Evolutionary conservation across 2,329 filamentous ascomycete genomes (phyloP), one percentile per base, ranked within the genome.

Genomic region (Fusarium duplospermum): DNA sequence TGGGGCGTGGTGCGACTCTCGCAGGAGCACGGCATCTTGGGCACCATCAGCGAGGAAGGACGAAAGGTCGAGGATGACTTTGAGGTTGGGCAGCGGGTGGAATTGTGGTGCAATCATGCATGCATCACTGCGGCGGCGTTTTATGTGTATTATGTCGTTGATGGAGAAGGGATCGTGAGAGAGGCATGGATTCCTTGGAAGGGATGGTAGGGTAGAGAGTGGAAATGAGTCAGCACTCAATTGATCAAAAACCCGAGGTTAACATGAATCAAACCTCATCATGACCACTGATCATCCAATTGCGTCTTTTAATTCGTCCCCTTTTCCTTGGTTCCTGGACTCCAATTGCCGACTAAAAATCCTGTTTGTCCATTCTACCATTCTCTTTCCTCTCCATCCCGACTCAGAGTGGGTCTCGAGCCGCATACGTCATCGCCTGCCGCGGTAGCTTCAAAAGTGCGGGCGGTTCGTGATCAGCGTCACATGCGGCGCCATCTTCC

Each of bases 121-220:
- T 84, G 83, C 62, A 84, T 84, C 18, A 82, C 82, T 1, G 83
- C 82, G 0, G 80, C 82, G 2, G 78, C 81, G 22, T 83, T 81
- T 63, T 75, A 79, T 29, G 80, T 78, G 14, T 83, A 81, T 62
- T 84, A 79, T 66, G 79, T 84, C 4, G 80, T 81, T 6, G 82
- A 84, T 58, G 80, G 80, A 42, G 57, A 81, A 6, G 79, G 83
- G 38, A 66, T 81, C 8, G 79, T 83, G 4, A 70, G 56, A 42
- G 81, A 83, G 20, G 74, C 80, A 13, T 83, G 82, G 82, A 64
- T 82, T 40, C 83, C 82, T 16, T 84, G 82, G 79, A 84, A 83
- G 72, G 83, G 82, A 3, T 78, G 77, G 77, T 78, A 75, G 9
- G 18, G 18, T n/a, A 35, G 50, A 40, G 9, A 5, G 54, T 6